phyloP scores from a whole-genome alignment of 306 rosid species.

The Vachellia pachyceras region DNA sequence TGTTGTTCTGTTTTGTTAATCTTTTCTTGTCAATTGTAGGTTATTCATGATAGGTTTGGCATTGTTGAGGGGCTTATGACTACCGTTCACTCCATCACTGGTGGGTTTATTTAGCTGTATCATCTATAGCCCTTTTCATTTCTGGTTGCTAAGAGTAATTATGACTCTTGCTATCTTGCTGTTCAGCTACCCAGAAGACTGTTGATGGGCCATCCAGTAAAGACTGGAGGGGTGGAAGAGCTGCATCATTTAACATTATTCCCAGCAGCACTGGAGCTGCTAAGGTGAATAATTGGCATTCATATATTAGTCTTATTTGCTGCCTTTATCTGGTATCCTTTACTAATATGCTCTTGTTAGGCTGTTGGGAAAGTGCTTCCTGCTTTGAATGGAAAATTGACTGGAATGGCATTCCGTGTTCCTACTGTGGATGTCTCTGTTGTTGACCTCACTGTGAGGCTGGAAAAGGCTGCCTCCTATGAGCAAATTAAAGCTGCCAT shows the following conservation, averaged over 20 bases:
- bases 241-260: too few relatives aligned
- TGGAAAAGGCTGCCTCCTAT: neutral
- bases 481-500: neutral
- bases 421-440: neutral
- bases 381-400: neutral
- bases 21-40: slow-evolving; percentile 48
- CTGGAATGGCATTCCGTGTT: neutral
- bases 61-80: slow-evolving; percentile 93
- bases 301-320: neutral
- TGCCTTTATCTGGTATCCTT: neutral
- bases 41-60: slow-evolving; percentile 83
- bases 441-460: neutral
- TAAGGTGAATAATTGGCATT: neutral
- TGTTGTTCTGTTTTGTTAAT: neutral
- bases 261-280: too few relatives aligned
- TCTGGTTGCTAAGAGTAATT: neutral
- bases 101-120: slow-evolving; percentile 39
- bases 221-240: too few relatives aligned
- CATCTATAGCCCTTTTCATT: neutral
- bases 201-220: too few relatives aligned
- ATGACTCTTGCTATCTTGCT: neutral
- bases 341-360: too few relatives aligned
- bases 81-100: slow-evolving; percentile 83
- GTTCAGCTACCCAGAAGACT: too few relatives aligned
- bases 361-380: neutral